phyloP scores from a whole-genome alignment of 2,329 filamentous ascomycete genomes.

The Aspergillus aculeatus region DNA sequence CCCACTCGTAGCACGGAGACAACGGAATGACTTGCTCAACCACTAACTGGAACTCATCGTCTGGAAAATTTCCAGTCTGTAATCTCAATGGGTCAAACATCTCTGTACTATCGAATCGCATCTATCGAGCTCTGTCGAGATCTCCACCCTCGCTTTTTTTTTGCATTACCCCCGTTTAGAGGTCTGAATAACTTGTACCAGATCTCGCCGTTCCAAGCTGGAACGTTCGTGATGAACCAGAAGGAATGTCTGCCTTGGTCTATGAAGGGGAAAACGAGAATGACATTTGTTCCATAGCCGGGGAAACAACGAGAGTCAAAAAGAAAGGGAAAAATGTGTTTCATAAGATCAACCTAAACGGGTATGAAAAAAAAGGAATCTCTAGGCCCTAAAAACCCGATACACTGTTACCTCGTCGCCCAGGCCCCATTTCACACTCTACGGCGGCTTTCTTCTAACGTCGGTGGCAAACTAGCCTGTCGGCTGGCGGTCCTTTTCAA shows the following conservation, averaged over 20 bases:
- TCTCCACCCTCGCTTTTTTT: background rate
- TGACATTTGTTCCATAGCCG: no score
- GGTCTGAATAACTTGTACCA: background rate
- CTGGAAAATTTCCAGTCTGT: background rate
- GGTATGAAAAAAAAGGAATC: background rate
- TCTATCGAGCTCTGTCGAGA: background rate
- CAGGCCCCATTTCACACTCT: background rate
- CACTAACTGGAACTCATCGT: background rate
- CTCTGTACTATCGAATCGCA: background rate
- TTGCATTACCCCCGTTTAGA: no score
- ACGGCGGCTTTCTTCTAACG: background rate
- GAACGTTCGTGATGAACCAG: no score
- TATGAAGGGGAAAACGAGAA: background rate
- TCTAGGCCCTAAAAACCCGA: no score
- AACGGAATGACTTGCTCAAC: background rate
- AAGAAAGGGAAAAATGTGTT: no score
- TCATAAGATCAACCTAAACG: background rate
- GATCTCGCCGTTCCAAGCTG: no score
- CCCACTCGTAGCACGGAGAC: background rate
- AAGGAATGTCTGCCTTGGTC: no score
- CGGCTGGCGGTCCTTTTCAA: background rate
- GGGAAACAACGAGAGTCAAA: no score
- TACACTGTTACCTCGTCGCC: background rate
- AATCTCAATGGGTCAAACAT: no score
- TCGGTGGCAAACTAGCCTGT: background rate